Base-by-base conservation (phyloP, 2,329 filamentous ascomycete genomes). In the Emergomyces africanus region DNA sequence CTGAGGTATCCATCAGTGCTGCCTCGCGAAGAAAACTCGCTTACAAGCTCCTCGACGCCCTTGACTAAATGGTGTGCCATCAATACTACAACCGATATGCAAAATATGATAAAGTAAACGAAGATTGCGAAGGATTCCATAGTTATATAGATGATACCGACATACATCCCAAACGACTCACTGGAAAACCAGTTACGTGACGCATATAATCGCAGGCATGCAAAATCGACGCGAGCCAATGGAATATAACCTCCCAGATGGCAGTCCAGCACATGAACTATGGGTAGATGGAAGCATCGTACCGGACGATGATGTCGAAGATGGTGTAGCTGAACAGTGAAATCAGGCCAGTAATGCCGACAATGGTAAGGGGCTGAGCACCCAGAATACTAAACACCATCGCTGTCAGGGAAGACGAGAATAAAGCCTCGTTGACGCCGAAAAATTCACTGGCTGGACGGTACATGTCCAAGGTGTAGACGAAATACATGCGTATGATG, bases 321-420 rank as follows among this genome's bases (percentile, higher is more conserved):
- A 82, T 81, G 28, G 81, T 83, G 64, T 81, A 83, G 66, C 83
- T 82, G 72, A 83, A 83, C 0, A 80, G 66, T 2, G 75, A 77
- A 42, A 81, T 80, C 30, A 80, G 67, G 61, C 81, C 81, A 4
- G 80, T 82, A 42, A 83, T 78, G 5, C 81, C 81, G 18, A 83
- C 79, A 20, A 83, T 80, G 3, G 79, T 82, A 49, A 83, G 67
- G 0, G 81, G 81, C 64, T 83, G 80, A 35, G 75, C 78, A 25
- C 74, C 74, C 1, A 82, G 64, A 5, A 78, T 65, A 64, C 77
- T 81, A 67, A 82, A 82, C 1, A 82, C 75, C 64, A 81, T 75
- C 2, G 79, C 79, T 1, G 78, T 79, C n/a, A 82, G 67, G 2
- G 78, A 80, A 0, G 79, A 81, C 0, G 79, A 74, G 64, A 82